Percentiles rank a stretch among this genome's conserved stretches.
Conservation (phyloP, 108 stramenopile species). For the Cyclotella choctawhatcheeana region DNA sequence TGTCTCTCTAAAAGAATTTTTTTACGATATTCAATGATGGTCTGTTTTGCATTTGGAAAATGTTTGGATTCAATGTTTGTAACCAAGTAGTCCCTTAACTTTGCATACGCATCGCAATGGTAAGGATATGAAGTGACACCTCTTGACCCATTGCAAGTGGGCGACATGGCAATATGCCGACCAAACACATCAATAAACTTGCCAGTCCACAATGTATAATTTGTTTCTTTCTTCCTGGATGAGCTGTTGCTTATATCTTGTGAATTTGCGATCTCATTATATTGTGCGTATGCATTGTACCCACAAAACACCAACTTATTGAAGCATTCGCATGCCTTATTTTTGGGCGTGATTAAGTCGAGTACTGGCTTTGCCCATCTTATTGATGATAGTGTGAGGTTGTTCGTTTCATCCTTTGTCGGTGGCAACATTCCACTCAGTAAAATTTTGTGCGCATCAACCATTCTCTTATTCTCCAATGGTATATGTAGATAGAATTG, state of each 20-base stretch:
- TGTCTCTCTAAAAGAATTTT: not conserved
- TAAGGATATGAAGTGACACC: not conserved
- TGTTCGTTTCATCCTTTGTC: not conserved
- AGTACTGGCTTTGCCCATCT: slow-evolving; percentile 4
- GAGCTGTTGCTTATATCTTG: not conserved
- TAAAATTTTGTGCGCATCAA: slow-evolving; percentile 7
- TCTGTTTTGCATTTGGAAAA: not conserved
- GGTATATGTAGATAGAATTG: slow-evolving; percentile 10
- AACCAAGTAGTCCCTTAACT: slow-evolving; percentile 2
- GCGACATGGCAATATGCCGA: not conserved
- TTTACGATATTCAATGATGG: not conserved
- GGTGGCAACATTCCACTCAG: not conserved
- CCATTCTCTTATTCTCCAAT: not conserved
- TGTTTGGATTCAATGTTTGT: slow-evolving; percentile 4
- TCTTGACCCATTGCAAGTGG: too few species aligned
- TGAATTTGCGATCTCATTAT: too few species aligned
- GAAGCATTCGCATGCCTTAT: slow-evolving; percentile 16
- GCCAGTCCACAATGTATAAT: not conserved
- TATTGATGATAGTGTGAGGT: not conserved
- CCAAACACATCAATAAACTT: not conserved
- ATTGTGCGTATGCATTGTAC: not conserved
- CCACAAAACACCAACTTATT: slow-evolving; percentile 28
- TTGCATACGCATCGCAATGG: not conserved
- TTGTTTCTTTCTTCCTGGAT: not conserved
- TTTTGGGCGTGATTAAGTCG: not conserved